Evolutionary conservation across 1,284 basidiomycete species (phyloP).

Genomic region (Puccinia brachypodii): DNA sequence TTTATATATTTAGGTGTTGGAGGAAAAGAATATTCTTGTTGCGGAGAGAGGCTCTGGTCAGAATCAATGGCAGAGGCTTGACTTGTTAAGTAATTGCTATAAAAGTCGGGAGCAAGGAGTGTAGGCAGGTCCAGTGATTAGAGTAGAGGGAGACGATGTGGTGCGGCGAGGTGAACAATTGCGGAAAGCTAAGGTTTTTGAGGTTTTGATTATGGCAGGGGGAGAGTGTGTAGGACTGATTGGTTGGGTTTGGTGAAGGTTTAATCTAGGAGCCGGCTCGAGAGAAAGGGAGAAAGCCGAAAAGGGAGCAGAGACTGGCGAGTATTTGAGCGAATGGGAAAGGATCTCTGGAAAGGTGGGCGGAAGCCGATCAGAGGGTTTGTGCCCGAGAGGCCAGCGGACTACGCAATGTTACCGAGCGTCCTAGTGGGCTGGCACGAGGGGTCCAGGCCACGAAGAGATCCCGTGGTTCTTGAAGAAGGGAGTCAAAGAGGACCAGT

Average conservation of each 20-base stretch:
- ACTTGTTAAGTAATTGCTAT: not conserved
- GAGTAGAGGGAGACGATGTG: constrained; percentile 15
- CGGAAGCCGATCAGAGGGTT: constrained; percentile 2
- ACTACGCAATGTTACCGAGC: not conserved
- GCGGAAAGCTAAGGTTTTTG: constrained; percentile 13
- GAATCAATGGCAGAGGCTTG: not conserved
- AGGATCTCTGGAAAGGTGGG: constrained; percentile 14
- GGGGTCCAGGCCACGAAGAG: constrained; percentile 12
- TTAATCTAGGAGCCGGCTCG: constrained; percentile 45
- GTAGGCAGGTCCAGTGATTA: constrained; percentile 4
- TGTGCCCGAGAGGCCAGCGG: constrained; percentile 12
- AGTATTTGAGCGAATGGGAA: constrained; percentile 38
- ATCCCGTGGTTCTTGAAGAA: constrained; percentile 6
- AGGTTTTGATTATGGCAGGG: not conserved
- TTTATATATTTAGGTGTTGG: not conserved
- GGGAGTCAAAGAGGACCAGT: not conserved
- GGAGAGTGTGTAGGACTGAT: constrained; percentile 10
- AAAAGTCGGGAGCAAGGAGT: constrained; percentile 9
- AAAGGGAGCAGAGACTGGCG: constrained; percentile 21
- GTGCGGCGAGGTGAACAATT: not conserved
- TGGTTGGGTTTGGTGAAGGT: constrained; percentile 3
- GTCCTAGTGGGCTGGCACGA: constrained; percentile 16
- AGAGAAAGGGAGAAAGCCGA: constrained; percentile 44
- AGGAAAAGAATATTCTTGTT: not conserved
- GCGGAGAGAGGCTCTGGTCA: not conserved